phyloP scores from a whole-genome alignment of 140 eudicot genomes.

The Flaveria floridana region DNA sequence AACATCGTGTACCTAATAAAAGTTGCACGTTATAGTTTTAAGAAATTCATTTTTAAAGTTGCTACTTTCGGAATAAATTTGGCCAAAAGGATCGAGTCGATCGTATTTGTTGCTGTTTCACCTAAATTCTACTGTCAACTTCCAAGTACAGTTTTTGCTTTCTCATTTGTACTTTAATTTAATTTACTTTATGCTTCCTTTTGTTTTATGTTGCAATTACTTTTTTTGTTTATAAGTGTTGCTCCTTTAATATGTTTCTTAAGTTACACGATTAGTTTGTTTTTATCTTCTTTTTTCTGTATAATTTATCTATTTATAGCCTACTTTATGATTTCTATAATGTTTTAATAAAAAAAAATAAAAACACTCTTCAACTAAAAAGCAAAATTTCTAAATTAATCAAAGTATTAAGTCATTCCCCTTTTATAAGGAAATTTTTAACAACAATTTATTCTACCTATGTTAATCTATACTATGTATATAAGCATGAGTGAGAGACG shows the following conservation, averaged over 20 bases:
- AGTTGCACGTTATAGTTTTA: conserved; percentile 18
- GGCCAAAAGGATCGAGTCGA: conserved; percentile 26
- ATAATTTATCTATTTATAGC: not conserved
- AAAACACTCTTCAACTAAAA: too few species aligned
- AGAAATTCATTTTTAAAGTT: conserved; percentile 21
- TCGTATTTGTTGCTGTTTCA: conserved; percentile 27
- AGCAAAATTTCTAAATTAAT: too few species aligned
- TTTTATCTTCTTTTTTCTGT: not conserved
- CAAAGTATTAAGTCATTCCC: not conserved
- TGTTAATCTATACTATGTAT: too few species aligned
- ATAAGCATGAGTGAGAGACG: too few species aligned
- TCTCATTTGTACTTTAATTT: conserved; percentile 28
- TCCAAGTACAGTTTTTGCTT: conserved; percentile 33
- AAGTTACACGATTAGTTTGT: not conserved
- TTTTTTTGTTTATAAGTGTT: not conserved
- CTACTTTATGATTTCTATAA: not conserved
- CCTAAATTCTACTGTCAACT: conserved; percentile 34
- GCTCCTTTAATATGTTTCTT: not conserved
- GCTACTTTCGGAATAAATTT: conserved; percentile 21
- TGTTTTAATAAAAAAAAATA: not conserved
- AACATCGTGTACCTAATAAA: conserved; percentile 33
- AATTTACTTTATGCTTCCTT: not conserved
- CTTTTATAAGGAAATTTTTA: too few species aligned
- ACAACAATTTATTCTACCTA: too few species aligned
- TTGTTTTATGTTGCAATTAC: not conserved